Base-by-base conservation (phyloP, 768 basidiomycete species). In the Neoboletus subvelutipes region DNA sequence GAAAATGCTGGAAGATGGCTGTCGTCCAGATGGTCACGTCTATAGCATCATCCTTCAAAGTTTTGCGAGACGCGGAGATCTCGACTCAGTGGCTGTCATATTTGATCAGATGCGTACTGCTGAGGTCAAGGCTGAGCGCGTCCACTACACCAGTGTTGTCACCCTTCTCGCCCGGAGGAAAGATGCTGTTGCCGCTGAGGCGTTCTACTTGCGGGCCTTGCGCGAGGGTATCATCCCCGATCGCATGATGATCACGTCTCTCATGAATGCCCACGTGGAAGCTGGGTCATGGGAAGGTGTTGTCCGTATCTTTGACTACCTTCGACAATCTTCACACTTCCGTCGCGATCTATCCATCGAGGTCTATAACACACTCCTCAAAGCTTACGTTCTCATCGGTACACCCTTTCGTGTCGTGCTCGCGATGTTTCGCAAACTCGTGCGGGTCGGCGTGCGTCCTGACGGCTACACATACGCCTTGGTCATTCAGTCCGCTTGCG, bases 211-310 rank as follows among this genome's bases (percentile, higher is more conserved):
- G 70, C 81, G 78, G 42, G 89, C 89, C 1, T 47, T 91, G 45
- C 65, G 71, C 17, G 83, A 87, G 39, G 85, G 85, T 17, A 65
- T 92, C 53, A 68, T 72, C 17, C 88, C 88, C 3, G 86, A 90
- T 67, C 75, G 77, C 36, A 73, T 69, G 39, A 86, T 92, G 86
- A 75, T 86, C 60, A 80, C 83, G 15, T 74, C 87, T 7, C 70
- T 96, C 48, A 85, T 98, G 85, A 84, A 90, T 63, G 92, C 88
- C 0, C 84, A 94, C 65, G 87, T 92, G 48, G 85, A 90, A 65
- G 80, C 85, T 2, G 90, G 88, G 2, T 84, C 86, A 12, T 97
- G 92, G 92, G 70, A 75, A 45, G 85, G 85, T 26, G 92, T 87
- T 20, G 78, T 92, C 55, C 78, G 81, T 24, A 75, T 84, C 13